A percentile compares a stretch with the other conserved stretches of the same genome.
Conservation (phyloP, 2,329 filamentous ascomycete species). For the Aspergillus ibericus region DNA sequence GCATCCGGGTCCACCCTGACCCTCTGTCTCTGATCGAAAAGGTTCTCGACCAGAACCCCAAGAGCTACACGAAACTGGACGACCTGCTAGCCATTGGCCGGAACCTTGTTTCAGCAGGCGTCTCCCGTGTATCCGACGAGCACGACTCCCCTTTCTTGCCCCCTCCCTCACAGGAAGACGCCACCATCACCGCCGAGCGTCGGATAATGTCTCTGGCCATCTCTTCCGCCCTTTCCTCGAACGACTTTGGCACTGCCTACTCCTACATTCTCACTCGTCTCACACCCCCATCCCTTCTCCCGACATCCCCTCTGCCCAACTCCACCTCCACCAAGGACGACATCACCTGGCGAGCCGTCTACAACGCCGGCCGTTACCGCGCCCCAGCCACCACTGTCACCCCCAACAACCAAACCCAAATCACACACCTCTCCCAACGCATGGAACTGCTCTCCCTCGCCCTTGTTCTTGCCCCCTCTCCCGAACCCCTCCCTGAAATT, state of each 20-base stretch:
- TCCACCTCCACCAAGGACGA: conserved; percentile 48
- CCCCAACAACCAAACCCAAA: conserved; percentile 41
- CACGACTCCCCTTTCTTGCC: conserved; percentile 16
- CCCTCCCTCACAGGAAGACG: conserved; percentile 25
- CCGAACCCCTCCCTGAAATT: conserved; percentile 59
- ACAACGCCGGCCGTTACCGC: conserved; percentile 60
- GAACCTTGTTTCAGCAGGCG: conserved; percentile 54
- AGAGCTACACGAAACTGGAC: conserved; percentile 64
- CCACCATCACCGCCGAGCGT: conserved; percentile 42
- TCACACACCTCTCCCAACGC: conserved; percentile 61
- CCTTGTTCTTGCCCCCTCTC: conserved; percentile 58
- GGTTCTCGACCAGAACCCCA: conserved; percentile 61
- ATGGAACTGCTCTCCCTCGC: conserved; percentile 66
- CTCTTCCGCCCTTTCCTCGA: conserved; percentile 43
- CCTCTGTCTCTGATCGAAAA: conserved; percentile 60
- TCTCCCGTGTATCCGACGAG: conserved; percentile 28
- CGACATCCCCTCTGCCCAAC: conserved; percentile 30
- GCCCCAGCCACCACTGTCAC: conserved; percentile 29
- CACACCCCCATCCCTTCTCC: conserved; percentile 35
- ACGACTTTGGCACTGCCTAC: conserved; percentile 62
- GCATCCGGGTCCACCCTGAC: conserved; percentile 63
- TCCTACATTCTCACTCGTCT: conserved; percentile 65
- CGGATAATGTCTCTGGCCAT: conserved; percentile 50
- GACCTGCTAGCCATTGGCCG: conserved; percentile 62
- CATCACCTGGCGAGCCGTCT: conserved; percentile 64